These are phyloP conservation scores for Rhazya stricta DNA, from an alignment of 257 asterid genomes.

Conservation along the genomic window DNA sequence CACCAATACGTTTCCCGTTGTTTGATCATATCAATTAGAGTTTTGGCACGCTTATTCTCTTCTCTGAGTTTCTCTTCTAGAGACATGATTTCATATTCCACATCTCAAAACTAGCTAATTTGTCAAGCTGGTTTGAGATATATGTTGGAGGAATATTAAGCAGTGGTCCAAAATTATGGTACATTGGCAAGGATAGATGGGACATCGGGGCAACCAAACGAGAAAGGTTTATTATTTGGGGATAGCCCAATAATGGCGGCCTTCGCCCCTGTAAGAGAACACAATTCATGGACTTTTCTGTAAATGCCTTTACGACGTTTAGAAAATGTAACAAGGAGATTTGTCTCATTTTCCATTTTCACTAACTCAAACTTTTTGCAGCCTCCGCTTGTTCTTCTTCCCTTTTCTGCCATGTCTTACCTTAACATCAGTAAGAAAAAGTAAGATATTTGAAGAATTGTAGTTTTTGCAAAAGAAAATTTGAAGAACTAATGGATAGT, in stretches of 20 bases:
- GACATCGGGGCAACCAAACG: slow-evolving; percentile 10
- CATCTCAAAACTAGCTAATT: background rate
- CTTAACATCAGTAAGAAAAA: background rate
- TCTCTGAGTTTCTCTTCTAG: background rate
- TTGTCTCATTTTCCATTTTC: background rate
- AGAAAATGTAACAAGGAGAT: slow-evolving; percentile 10
- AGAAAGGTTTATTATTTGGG: background rate
- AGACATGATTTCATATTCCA: background rate
- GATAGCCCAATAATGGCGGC: background rate
- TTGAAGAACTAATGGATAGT: background rate
- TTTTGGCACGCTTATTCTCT: background rate
- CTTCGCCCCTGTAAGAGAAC: slow-evolving; percentile 6
- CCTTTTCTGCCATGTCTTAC: background rate
- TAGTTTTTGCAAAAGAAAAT: background rate
- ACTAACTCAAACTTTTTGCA: background rate
- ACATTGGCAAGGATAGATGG: background rate
- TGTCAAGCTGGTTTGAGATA: background rate
- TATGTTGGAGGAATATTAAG: background rate
- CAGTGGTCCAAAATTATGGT: background rate
- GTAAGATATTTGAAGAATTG: background rate
- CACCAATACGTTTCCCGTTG: background rate
- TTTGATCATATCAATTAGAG: background rate
- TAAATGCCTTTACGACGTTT: slow-evolving; percentile 1
- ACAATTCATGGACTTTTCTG: slow-evolving; percentile 5
- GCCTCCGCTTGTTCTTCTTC: background rate